These are phyloP conservation scores for Aureobasidium mangrovei DNA, from an alignment of 2,329 filamentous ascomycete genomes.

Conservation along the genomic window DNA sequence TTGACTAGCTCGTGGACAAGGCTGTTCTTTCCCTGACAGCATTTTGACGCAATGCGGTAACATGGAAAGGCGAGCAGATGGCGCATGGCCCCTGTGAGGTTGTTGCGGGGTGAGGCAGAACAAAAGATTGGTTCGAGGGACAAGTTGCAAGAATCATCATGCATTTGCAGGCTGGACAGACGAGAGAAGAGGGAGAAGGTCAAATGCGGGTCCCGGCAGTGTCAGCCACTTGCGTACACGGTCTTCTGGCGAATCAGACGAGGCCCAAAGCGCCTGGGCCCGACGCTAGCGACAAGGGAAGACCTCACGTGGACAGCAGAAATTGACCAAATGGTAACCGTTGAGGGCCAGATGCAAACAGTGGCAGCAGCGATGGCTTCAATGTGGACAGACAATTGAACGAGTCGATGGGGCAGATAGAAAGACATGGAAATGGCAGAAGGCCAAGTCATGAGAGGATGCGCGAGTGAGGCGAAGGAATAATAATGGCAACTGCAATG, in stretches of 20 bases:
- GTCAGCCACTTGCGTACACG: constrained; percentile 12
- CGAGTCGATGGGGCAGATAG: too few species aligned
- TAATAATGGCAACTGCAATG: background rate
- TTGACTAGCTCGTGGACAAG: background rate
- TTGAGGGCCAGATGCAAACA: constrained; percentile 11
- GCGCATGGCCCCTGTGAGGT: background rate
- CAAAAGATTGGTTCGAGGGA: background rate
- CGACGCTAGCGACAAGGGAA: constrained; percentile 8
- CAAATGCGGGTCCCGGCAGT: constrained; percentile 11
- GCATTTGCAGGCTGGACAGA: constrained; percentile 7
- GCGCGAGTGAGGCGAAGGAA: too few species aligned
- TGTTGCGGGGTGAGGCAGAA: constrained; percentile 1
- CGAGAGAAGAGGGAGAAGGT: background rate
- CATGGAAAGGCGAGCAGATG: background rate
- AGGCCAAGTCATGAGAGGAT: too few species aligned
- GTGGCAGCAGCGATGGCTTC: constrained; percentile 1
- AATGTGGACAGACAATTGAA: background rate
- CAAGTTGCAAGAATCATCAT: constrained; percentile 3
- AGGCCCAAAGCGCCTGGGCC: constrained; percentile 9
- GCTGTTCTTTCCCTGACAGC: background rate
- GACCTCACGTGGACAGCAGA: constrained; percentile 11
- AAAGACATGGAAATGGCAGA: too few species aligned
- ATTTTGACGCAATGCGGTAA: constrained; percentile 8
- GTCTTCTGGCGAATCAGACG: constrained; percentile 6
- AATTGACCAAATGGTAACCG: constrained; percentile 10